These are phyloP conservation scores for Scedosporium boydii DNA, from an alignment of 2,329 filamentous ascomycete genomes.

Conservation along the genomic window DNA sequence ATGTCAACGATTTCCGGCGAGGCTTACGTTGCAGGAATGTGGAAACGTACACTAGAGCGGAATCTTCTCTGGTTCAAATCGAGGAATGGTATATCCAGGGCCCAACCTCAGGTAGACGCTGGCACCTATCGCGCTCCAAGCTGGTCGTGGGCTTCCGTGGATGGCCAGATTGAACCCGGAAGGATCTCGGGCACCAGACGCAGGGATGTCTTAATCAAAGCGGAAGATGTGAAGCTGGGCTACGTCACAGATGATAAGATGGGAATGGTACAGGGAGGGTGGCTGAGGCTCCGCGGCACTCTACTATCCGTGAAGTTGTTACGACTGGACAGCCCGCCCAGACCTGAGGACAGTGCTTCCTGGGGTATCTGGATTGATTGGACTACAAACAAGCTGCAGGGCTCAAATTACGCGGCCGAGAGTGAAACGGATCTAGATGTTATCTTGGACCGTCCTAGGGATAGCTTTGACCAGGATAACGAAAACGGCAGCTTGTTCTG, in stretches of 20 bases:
- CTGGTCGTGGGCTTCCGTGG: neutral
- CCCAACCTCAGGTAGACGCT: neutral
- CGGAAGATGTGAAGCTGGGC: neutral
- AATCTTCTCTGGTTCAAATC: neutral
- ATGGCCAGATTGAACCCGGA: neutral
- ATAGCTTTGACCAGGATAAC: neutral
- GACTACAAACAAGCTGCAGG: neutral
- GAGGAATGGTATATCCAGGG: neutral
- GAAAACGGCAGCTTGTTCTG: neutral
- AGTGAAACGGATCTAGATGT: neutral
- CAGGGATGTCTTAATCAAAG: neutral
- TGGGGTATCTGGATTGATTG: neutral
- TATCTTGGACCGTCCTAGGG: neutral
- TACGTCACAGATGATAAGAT: neutral
- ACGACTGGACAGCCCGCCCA: too few relatives aligned
- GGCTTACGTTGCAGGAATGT: conserved; percentile 10
- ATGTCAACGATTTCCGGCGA: conserved; percentile 4
- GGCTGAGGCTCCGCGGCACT: neutral
- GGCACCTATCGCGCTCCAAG: neutral
- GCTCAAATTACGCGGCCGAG: neutral
- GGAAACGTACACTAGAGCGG: conserved; percentile 6
- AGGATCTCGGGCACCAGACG: neutral
- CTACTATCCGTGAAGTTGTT: neutral
- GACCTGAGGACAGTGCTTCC: neutral
- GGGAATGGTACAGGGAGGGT: neutral